Percentiles rank a stretch among this genome's conserved stretches.
phyloP scores from a whole-genome alignment of 805 yeast genomes.

The Teunomyces panamensis region DNA sequence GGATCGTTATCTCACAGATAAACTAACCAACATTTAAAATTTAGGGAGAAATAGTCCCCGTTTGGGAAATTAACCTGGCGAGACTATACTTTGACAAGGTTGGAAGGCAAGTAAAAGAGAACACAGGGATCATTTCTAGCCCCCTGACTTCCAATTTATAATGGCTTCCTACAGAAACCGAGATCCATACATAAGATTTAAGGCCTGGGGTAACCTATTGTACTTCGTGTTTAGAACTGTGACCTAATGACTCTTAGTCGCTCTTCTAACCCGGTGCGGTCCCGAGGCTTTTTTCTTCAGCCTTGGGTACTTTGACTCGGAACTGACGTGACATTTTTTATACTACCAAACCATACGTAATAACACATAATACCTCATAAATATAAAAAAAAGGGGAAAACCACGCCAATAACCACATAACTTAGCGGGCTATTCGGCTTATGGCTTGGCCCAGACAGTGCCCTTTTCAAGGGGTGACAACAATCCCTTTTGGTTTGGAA shows the following conservation, averaged over 20 bases:
- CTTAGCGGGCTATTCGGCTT: slow-evolving; percentile 2
- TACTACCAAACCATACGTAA: not conserved
- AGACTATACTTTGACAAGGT: no score
- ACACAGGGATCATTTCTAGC: no score
- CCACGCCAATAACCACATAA: not conserved
- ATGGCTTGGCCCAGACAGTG: slow-evolving; percentile 53
- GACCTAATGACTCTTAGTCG: not conserved
- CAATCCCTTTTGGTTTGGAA: slow-evolving; percentile 76
- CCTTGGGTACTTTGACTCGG: not conserved
- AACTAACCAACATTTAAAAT: not conserved
- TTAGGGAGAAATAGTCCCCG: not conserved
- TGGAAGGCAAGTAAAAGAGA: no score
- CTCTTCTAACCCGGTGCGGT: not conserved
- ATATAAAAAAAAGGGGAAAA: not conserved
- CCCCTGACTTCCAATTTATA: no score
- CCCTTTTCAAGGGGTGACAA: slow-evolving; percentile 56
- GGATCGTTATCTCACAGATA: not conserved
- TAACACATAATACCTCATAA: not conserved
- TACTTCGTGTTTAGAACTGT: no score
- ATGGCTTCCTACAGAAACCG: no score
- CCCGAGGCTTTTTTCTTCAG: not conserved
- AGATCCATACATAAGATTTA: no score
- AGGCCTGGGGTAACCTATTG: no score
- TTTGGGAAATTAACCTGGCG: not conserved
- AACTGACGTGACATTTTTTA: not conserved